phyloP scores from a whole-genome alignment of 768 basidiomycete species.

The Psilocybe cubensis region DNA sequence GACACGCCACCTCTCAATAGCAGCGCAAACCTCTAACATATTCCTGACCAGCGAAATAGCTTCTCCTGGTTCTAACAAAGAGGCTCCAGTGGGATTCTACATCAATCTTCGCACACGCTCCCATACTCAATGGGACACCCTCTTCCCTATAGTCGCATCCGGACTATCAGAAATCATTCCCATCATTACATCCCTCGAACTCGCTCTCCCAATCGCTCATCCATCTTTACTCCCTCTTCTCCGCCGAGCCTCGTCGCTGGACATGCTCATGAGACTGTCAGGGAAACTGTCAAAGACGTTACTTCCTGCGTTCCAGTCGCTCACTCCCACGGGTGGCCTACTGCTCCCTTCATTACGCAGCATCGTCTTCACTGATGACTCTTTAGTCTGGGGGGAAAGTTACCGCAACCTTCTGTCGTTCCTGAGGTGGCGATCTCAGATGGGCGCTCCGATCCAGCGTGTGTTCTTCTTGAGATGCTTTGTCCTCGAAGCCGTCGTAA shows the following conservation, averaged over 20 bases:
- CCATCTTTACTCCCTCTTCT: constrained; percentile 16
- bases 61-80: neutral
- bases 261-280: constrained; percentile 13
- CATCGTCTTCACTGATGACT: constrained; percentile 19
- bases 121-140: constrained; percentile 9
- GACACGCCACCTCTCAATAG: constrained; percentile 2
- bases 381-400: constrained; percentile 17
- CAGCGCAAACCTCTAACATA: constrained; percentile 3
- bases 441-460: constrained; percentile 7
- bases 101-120: constrained; percentile 8
- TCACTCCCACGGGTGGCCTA: constrained; percentile 1
- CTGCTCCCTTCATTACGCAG: constrained; percentile 12
- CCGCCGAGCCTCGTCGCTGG: constrained; percentile 7
- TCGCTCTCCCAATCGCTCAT: constrained; percentile 13
- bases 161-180: constrained; percentile 5
- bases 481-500: constrained; percentile 15
- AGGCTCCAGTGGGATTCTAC: constrained; percentile 3
- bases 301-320: constrained; percentile 5
- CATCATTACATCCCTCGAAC: constrained; percentile 15
- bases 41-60: constrained; percentile 5
- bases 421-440: constrained; percentile 14
- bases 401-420: constrained; percentile 15
- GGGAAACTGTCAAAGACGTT: constrained; percentile 14
- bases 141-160: constrained; percentile 11
- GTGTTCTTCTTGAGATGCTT: constrained; percentile 15